These are phyloP conservation scores for Pueraria montana DNA, from an alignment of 306 rosid genomes.

Conservation along the genomic window DNA sequence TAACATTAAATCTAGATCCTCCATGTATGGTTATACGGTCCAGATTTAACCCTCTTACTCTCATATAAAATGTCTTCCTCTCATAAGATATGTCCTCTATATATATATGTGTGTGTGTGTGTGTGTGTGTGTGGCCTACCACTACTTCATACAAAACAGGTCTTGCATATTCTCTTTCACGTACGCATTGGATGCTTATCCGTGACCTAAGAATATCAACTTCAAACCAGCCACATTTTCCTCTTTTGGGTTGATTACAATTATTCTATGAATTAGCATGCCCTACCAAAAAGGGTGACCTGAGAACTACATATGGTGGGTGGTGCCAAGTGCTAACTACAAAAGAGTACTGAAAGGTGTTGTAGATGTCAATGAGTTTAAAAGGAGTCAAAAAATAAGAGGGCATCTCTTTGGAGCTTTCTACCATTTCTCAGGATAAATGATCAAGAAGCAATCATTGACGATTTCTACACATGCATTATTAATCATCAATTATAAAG, in stretches of 20 bases:
- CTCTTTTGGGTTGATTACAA: conserved; percentile 12
- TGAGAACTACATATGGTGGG: not conserved
- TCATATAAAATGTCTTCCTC: too few relatives aligned
- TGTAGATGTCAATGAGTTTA: not conserved
- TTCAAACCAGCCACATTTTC: conserved; percentile 27
- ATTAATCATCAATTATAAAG: not conserved
- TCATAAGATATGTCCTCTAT: too few relatives aligned
- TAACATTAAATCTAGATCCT: too few relatives aligned
- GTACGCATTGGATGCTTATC: conserved; percentile 47
- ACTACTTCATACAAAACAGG: too few relatives aligned
- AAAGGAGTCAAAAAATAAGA: conserved; percentile 3
- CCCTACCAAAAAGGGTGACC: not conserved
- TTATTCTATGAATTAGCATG: not conserved
- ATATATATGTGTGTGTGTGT: too few relatives aligned
- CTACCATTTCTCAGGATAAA: not conserved
- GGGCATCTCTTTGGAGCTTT: not conserved
- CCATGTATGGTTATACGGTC: too few relatives aligned
- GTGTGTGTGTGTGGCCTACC: too few relatives aligned
- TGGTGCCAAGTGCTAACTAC: not conserved
- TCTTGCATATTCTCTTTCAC: not conserved
- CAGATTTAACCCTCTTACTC: too few relatives aligned
- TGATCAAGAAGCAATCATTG: not conserved
- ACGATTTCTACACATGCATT: conserved; percentile 20
- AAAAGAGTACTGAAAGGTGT: not conserved
- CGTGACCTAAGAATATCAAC: not conserved